Base-by-base conservation (phyloP, 140 eudicot genomes). In the Erigeron philadelphicus region DNA sequence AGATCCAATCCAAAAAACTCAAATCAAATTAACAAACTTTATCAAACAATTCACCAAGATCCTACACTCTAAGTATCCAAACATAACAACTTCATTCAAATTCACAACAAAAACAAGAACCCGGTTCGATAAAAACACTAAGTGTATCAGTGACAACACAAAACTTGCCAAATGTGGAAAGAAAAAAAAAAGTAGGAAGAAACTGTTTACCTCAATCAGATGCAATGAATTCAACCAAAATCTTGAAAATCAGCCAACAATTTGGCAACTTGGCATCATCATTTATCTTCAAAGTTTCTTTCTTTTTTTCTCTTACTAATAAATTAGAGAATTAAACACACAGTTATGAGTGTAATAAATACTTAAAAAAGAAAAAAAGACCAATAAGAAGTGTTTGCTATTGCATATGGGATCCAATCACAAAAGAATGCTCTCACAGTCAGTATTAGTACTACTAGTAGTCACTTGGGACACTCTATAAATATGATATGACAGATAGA, bases 1-100 rank as follows among this genome's bases (percentile, higher is more conserved):
- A 75, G 84, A 80, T 75, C 84, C 77, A 70, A 48, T 59, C 15
- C 19, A 54, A 16, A 16, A 54, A 75, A 60, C 60, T 21, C 52
- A 41, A 63, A 63, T 13, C 59, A 47, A 67, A 15, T 50, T 45
- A 68, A 63, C 55, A 13, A 48, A 61, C 44, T 47, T 72, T 15
- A 31, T 61, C 61, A 47, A 72, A 47, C n/a, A 61, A 35, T 48
- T 48, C 13, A 61, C 9, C 21, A 56, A 74, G 67, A 56, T 74
- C 74, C 63, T 55, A 65, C 7, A 23, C 72, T 23, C 49, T 11
- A 64, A 64, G 49, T 19, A 35, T 21, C 49, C 15, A 64, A 64
- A 40, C 41, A 35, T 21, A 46, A 50, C 47, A 50, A 31, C 6
- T 17, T 73, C 19, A 54, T 23, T 19, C 2, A 42, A 53, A 64